Evolutionary conservation across 257 asterid species (phyloP), one percentile per base, ranked within the genome.

Genomic region (Solanum infundibuliforme): DNA sequence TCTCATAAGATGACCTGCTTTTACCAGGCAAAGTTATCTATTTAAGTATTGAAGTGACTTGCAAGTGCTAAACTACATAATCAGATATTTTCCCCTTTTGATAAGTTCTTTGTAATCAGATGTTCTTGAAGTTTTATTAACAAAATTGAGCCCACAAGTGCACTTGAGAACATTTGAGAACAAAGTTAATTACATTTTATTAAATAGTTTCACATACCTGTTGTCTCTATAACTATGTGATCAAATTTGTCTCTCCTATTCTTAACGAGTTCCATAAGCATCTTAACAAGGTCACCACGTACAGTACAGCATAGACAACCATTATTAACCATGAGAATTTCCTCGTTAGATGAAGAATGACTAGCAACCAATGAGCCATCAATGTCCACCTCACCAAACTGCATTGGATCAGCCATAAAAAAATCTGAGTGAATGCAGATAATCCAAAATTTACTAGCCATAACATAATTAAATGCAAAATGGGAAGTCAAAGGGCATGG

Each of bases 321-420:
- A 92, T 97, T 97, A 87, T 97, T 97, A 62, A 95, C 98, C 99
- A 95, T 95, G 89, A 97, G 88, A 88, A 97, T 95, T 83, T 97
- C 98, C 86, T 97, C 99, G 76, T 92, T 95, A 14, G 99, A 95
- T 23, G 98, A 92, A 48, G 99, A 93, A 90, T 97, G 99, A 87
- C 95, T 95, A 83, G 98, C 99, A 89, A 95, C 99, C 84, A 97
- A 89, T 31, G 98, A 95, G 89, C 99, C 94, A 90, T 97, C 99
- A 41, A 97, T 95, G 90, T 97, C 99, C 48, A 97, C 98, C 92
- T 97, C 99, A 89, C 99, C 99, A 91, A 97, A 97, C 99, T 97
- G 96, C 98, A 92, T 43, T 27, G 38, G 39, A 43, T 43, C 16
- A 43, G 66, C 43, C 84, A 79, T 43, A 43, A 27, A 79, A 77